Conservation (phyloP, 2,329 filamentous ascomycete species). For the Cladosporium sp. region DNA sequence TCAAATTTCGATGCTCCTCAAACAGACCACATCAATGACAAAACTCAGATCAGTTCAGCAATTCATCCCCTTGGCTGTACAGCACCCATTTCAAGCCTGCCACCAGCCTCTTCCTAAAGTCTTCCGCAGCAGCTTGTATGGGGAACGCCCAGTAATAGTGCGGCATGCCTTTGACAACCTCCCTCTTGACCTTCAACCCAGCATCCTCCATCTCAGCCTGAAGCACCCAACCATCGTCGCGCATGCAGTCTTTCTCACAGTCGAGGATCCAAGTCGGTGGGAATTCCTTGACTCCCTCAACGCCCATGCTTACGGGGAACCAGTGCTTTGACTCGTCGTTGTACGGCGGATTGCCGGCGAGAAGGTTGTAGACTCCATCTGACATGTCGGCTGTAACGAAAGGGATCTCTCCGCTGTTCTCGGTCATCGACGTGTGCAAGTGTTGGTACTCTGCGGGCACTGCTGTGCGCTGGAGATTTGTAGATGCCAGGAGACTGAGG, state of each 20-base stretch:
- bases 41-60: neutral
- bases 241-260: slow-evolving; percentile 31
- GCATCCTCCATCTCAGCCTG: slow-evolving; percentile 32
- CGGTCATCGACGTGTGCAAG: slow-evolving; percentile 15
- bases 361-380: neutral
- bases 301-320: slow-evolving; percentile 18
- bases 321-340: slow-evolving; percentile 10
- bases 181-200: slow-evolving; percentile 30
- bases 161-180: slow-evolving; percentile 34
- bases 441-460: slow-evolving; percentile 21
- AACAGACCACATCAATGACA: neutral
- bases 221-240: slow-evolving; percentile 35
- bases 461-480: slow-evolving; percentile 21
- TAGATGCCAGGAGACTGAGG: slow-evolving; percentile 19
- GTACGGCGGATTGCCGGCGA: slow-evolving; percentile 16
- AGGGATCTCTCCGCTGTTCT: slow-evolving; percentile 18
- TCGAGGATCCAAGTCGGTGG: slow-evolving; percentile 25
- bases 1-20: neutral
- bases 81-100: slow-evolving; percentile 7
- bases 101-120: neutral
- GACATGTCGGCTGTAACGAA: slow-evolving; percentile 12
- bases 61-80: neutral
- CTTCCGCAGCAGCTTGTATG: neutral
- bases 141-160: slow-evolving; percentile 35
- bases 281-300: slow-evolving; percentile 20